Base-by-base conservation (phyloP, 345 rosid genomes). In the rapeseed (Brassica napus) region DNA sequence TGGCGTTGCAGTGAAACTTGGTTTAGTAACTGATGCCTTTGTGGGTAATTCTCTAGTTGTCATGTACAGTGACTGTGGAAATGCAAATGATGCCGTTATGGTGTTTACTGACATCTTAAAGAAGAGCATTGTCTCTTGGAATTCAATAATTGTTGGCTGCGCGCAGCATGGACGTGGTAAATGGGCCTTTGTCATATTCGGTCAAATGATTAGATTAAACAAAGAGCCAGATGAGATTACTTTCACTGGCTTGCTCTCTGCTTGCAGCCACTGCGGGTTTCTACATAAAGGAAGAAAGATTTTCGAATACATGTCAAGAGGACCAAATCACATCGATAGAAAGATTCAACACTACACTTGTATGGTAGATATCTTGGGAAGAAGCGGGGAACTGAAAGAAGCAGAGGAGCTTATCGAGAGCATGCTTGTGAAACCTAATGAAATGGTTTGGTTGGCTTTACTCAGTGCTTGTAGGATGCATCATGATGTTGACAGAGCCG, bases 181-280 rank as follows among this genome's bases (percentile, higher is more conserved):
- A 39, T 79, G 85, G 89, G 89, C 85, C 1, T 66, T 91, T 81
- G 72, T 78, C 4, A 81, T 90, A 52, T 90, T 86, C 21, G 57
- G 70, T 68, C 87, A 72, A 76, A 88, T 93, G 97, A 71, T 92
- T 61, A 89, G 91, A 11, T 76, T 67, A 14, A 86, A 80, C 14
- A 70, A 76, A 42, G 77, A 88, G 34, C 90, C 93, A 10, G 92
- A 93, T 47, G 93, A 88, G 81, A 88, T 91, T 66, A 91, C 94
- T 59, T 88, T 88, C 81, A 93, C 90, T 10, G 96, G 94, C 26
- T 84, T 92, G 82, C 97, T 92, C 73, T 82, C 92, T 73, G 92
- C 97, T 5, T 93, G 94, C 81, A 87, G 92, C 77, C 93, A 86
- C 77, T 86, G 86, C 14, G 94, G 92, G 68, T 77, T 85, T 88